These are phyloP conservation scores for Darksidea phi DNA, from an alignment of 495 filamentous ascomycete species.

Conservation along the genomic window DNA sequence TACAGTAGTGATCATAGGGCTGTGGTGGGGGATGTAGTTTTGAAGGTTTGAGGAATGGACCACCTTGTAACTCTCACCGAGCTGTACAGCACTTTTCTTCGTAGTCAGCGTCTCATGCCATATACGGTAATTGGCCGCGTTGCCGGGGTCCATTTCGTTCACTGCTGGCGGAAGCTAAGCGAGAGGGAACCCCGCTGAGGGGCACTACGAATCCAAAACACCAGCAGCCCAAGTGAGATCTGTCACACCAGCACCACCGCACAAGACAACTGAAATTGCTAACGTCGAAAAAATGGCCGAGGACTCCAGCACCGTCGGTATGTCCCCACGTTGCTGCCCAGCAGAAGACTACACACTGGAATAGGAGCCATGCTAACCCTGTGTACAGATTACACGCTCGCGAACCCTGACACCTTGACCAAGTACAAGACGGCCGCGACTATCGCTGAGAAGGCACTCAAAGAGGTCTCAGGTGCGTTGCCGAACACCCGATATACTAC, in stretches of 20 bases:
- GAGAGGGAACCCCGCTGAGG: constrained; percentile 12
- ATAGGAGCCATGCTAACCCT: constrained; percentile 14
- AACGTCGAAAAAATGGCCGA: constrained; percentile 36
- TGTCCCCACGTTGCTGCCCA: too few relatives aligned
- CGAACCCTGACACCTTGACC: constrained; percentile 95
- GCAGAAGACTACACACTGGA: too few relatives aligned
- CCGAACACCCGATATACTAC: not conserved
- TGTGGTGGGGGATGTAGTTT: constrained; percentile 64
- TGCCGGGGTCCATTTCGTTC: not conserved
- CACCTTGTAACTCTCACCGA: too few relatives aligned
- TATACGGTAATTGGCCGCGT: too few relatives aligned
- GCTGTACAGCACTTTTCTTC: too few relatives aligned
- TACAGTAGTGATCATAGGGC: constrained; percentile 74
- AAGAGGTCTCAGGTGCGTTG: constrained; percentile 66
- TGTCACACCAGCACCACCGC: not conserved
- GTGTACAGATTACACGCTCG: constrained; percentile 79
- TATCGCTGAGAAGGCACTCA: constrained; percentile 93
- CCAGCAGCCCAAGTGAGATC: not conserved
- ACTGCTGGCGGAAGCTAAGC: constrained; percentile 1
- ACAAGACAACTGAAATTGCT: not conserved
- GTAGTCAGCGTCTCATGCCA: too few relatives aligned
- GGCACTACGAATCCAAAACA: constrained; percentile 13
- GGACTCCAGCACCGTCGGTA: constrained; percentile 33
- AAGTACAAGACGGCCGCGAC: constrained; percentile 96
- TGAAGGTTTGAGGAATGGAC: constrained; percentile 18